Evolutionary conservation across 2,329 filamentous ascomycete genomes (phyloP).

Genomic region (Fusarium sp.): DNA sequence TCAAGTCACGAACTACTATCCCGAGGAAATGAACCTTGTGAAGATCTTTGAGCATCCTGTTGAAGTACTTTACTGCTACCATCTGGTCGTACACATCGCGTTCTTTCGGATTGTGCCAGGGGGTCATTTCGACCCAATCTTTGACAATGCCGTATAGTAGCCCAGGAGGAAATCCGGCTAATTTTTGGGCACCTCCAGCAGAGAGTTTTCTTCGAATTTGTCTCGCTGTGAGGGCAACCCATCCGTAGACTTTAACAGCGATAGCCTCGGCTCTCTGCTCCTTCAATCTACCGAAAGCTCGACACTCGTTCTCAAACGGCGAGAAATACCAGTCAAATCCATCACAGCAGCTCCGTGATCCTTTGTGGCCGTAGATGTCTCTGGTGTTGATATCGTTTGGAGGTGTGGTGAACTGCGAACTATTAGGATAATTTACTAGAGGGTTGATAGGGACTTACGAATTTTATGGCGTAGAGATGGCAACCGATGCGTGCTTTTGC

Average conservation of each 20-base stretch:
- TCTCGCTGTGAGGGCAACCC: not conserved
- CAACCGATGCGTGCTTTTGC: not conserved
- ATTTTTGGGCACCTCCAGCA: rapidly evolving
- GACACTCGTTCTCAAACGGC: constrained; percentile 15
- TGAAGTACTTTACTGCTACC: not conserved
- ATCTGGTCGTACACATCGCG: not conserved
- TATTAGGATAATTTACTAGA: not conserved
- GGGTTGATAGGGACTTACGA: not conserved
- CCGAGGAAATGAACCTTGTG: not conserved
- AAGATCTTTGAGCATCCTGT: constrained; percentile 1
- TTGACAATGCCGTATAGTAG: not conserved
- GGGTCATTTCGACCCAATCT: constrained; percentile 5
- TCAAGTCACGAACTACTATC: not conserved
- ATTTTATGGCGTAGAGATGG: not conserved
- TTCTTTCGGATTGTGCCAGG: not conserved
- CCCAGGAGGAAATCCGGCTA: not conserved
- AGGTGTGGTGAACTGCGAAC: rapidly evolving
- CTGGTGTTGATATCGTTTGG: rapidly evolving
- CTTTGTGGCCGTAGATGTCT: not conserved
- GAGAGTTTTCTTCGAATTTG: not conserved
- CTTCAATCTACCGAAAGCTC: constrained; percentile 7
- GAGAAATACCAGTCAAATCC: not conserved
- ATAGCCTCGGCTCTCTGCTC: not conserved
- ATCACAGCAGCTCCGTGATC: not conserved
- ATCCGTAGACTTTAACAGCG: constrained; percentile 9